Evolutionary conservation across 768 basidiomycete genomes (phyloP), one percentile per base, ranked within the genome.

Genomic region (Podaxis carcinomalis): DNA sequence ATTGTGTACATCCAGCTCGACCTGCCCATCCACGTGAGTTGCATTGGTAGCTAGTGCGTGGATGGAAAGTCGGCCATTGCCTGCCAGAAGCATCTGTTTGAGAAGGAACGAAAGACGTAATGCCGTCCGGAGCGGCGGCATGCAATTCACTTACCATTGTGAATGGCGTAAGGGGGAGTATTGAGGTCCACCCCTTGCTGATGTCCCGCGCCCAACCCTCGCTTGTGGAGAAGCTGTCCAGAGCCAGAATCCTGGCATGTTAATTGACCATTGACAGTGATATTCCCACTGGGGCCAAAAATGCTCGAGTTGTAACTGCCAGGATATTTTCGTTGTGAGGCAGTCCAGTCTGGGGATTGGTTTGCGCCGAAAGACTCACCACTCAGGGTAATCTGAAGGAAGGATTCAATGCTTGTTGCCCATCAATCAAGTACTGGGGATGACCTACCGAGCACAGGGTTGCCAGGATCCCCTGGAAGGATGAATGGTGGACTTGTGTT

Each of bases 211-310:
- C 83, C 84, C 47, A 85, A 53, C 0, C 80, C 82, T 13, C 83
- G 78, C 67, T 70, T 81, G 3, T 63, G 61, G 25, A 81, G 64
- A 10, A 57, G 32, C 62, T 51, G 46, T 66, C 62, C 21, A 65
- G 36, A 19, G 27, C 50, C 51, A 59, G 51, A 32, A 27, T 53
- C 40, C 37, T 67, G 72, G 62, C 80, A 86, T 4, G 88, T 90
- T 44, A 80, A 72, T 2, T 76, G 82, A 5, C 87, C 88, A 56
- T 88, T 86, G 63, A 90, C 79, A 11, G 86, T 89, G 69, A 91
- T 82, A 66, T 91, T 92, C 3, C 89, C 89, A 63, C 87, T 89
- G 0, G 83, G 81, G 13, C 88, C 89, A 66, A 78, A 89, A 13
- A 82, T 66, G 0, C 82, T 78, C 19, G 78, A 65, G 65, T 90